Evolutionary conservation across 2,329 filamentous ascomycete genomes (phyloP), one percentile per base, ranked within the genome.

Genomic region (Nothophoma quercina): DNA sequence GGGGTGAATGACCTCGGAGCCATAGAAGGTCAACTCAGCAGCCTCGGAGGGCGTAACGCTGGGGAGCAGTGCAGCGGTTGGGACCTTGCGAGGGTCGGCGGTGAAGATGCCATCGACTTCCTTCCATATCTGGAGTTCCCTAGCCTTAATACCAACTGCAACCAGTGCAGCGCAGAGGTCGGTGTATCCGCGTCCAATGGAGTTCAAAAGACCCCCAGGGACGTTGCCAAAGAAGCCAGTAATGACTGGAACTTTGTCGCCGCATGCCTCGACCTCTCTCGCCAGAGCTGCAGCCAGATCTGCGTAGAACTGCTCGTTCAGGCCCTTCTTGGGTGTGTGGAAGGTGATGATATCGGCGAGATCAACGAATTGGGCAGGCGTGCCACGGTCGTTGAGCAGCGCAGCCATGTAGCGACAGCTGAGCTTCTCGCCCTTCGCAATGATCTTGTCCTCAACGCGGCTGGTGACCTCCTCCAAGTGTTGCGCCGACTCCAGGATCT

Each of bases 111-210:
- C 93, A 74, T 99, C 95, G 6, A 99, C 95, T 73, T 99, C 95
- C 79, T 99, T 99, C 95, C 95, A 98, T 59, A 99, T 90, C 75
- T 99, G 95, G 44, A 99, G 83, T 75, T 99, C 95, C 46, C 88
- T 80, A 1, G 95, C 95, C 64, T 85, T 81, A n/a, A 96, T 79
- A 4, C 92, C 93, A 8, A 99, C 93, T 1, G 95, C 92, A 43
- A 93, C 88, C 13, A 99, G 81, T 5, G 95, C 93, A 10, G 95
- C 93, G 73, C 95, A 98, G 38, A 99, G 84, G 75, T 99, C 95
- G 8, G 95, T 98, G 76, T 99, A 99, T 23, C 95, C 95, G 64
- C 95, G 88, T 16, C 95, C 95, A 59, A 99, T 90, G 64, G 96
- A 89, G 64, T 93, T 90, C 64, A 99, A 85, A 51, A 99, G 82